phyloP scores from a whole-genome alignment of 139 green algal species.

The Coelastrella sp. region DNA sequence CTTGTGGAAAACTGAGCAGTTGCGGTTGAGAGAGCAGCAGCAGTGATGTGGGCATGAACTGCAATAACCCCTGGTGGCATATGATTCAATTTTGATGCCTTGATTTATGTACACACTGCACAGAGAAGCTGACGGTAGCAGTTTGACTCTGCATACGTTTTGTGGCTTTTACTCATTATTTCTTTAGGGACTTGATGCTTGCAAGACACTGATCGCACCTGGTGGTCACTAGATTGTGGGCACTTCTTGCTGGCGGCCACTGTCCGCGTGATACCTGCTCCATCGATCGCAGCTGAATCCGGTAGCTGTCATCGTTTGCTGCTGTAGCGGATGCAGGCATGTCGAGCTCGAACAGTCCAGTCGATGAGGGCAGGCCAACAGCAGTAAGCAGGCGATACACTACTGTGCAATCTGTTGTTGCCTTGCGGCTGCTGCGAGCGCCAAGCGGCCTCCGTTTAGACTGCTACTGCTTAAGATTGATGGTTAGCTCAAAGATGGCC shows the following conservation, averaged over 20 bases:
- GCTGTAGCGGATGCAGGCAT: not conserved
- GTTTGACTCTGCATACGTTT: no score
- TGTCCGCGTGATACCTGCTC: not conserved
- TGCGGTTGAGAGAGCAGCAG: not conserved
- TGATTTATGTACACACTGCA: no score
- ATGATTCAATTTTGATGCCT: no score
- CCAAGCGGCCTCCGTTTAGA: not conserved
- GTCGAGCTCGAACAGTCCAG: not conserved
- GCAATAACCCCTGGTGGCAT: no score
- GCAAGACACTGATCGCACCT: not conserved
- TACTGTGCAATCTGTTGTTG: not conserved
- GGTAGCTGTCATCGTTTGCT: not conserved
- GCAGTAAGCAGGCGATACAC: not conserved
- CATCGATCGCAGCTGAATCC: not conserved
- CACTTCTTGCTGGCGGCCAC: not conserved
- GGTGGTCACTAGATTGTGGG: slow-evolving; percentile 3
- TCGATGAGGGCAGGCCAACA: not conserved
- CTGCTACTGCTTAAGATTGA: not conserved
- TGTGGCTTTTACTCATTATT: no score
- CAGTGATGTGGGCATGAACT: not conserved
- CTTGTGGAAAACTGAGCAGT: not conserved
- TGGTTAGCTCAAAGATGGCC: no score
- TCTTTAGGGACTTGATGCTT: not conserved
- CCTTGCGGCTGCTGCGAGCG: not conserved
- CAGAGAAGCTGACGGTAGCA: no score